These are phyloP conservation scores for Pigoraptor vietnamica DNA, from an alignment of 78 protist genomes.

Conservation along the genomic window DNA sequence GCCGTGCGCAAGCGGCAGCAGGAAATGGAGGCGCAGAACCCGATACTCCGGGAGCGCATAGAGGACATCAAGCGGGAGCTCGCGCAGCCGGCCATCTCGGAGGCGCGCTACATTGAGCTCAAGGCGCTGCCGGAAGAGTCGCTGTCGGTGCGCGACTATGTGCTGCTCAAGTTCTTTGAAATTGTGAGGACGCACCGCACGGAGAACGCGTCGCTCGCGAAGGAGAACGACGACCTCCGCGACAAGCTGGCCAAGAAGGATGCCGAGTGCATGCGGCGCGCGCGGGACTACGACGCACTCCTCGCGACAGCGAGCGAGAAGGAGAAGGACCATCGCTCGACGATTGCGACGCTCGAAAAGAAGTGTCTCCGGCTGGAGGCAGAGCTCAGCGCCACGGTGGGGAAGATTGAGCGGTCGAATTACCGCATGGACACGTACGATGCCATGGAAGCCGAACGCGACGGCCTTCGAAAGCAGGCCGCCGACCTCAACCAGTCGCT, in stretches of 20 bases:
- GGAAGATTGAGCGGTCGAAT: neutral
- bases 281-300: neutral
- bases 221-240: neutral
- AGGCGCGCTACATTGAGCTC: neutral
- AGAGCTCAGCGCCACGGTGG: neutral
- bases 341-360: neutral
- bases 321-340: neutral
- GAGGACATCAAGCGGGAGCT: neutral
- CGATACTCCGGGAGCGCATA: neutral
- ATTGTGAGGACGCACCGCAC: neutral
- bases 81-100: neutral
- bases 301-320: neutral
- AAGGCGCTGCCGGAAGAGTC: neutral
- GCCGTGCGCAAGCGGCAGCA: neutral
- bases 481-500: neutral
- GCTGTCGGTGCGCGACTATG: neutral
- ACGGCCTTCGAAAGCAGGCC: neutral
- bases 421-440: neutral
- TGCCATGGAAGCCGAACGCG: neutral
- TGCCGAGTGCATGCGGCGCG: neutral
- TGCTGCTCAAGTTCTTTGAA: neutral
- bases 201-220: neutral
- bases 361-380: neutral
- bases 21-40: neutral
- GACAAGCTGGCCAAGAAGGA: neutral